Conservation (phyloP, 1,284 basidiomycete genomes). For the Austropuccinia psidii region DNA sequence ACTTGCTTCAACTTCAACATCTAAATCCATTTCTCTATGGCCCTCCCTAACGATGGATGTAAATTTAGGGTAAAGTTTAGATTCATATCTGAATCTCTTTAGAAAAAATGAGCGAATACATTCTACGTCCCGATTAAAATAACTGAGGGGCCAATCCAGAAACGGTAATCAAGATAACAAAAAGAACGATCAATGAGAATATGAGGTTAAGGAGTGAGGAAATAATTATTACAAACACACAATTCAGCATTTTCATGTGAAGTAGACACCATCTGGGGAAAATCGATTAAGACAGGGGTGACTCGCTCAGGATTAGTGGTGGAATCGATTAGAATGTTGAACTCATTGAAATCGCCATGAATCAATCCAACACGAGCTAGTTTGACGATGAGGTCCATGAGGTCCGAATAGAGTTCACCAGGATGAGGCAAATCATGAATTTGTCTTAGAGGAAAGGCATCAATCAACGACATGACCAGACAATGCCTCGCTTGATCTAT, state of each 20-base stretch:
- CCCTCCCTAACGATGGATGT: constrained; percentile 40
- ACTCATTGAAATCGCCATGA: constrained; percentile 99
- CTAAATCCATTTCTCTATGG: constrained; percentile 58
- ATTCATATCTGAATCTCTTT: constrained; percentile 86
- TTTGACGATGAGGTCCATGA: constrained; percentile 95
- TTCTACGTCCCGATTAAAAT: constrained; percentile 96
- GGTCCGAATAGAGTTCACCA: constrained; percentile 76
- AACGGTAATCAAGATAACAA: background rate
- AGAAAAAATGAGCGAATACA: constrained; percentile 92
- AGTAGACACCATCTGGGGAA: constrained; percentile 98
- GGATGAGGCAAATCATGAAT: constrained; percentile 73
- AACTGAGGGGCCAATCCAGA: constrained; percentile 56
- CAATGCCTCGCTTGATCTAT: constrained; percentile 92
- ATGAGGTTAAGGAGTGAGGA: constrained; percentile 32
- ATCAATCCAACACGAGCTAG: constrained; percentile 88
- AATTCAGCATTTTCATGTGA: constrained; percentile 95
- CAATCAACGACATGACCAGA: constrained; percentile 90
- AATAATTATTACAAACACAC: constrained; percentile 53
- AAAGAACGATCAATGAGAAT: background rate
- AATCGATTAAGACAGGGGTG: constrained; percentile 91
- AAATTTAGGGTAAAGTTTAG: constrained; percentile 76
- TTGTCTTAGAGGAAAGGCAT: constrained; percentile 94
- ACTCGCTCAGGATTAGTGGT: constrained; percentile 54
- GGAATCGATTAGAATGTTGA: constrained; percentile 78
- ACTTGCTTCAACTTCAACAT: constrained; percentile 82